These are phyloP conservation scores for Thermothelomyces thermophilus DNA, from an alignment of 2,329 filamentous ascomycete genomes.

Conservation along the genomic window DNA sequence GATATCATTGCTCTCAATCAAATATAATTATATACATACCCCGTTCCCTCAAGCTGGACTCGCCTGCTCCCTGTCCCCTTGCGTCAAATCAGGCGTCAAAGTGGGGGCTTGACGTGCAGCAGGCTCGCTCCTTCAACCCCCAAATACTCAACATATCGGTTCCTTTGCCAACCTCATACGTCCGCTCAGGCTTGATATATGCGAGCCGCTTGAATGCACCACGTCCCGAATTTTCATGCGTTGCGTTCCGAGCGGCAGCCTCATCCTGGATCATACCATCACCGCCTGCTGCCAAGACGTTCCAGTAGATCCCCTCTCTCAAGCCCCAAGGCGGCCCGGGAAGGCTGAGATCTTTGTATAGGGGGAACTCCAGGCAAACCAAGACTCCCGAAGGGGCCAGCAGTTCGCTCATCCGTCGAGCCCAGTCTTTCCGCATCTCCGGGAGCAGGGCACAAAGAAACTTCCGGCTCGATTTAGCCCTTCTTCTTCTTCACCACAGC, in stretches of 20 bases:
- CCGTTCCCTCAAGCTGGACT: too few relatives aligned
- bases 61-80: too few relatives aligned
- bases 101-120: too few relatives aligned
- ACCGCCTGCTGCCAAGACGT: slow-evolving; percentile 28
- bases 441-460: slow-evolving; percentile 30
- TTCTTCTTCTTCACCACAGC: too few relatives aligned
- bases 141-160: slow-evolving; percentile 15
- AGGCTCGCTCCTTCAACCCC: not conserved
- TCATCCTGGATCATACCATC: slow-evolving; percentile 21
- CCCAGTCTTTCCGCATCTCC: slow-evolving; percentile 25
- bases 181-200: slow-evolving; percentile 7
- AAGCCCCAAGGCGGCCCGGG: slow-evolving; percentile 36
- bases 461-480: slow-evolving; percentile 14
- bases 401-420: slow-evolving; percentile 27
- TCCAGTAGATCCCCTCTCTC: slow-evolving; percentile 30
- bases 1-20: too few relatives aligned
- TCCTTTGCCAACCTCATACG: slow-evolving; percentile 9
- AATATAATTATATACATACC: too few relatives aligned
- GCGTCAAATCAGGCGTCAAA: too few relatives aligned
- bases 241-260: not conserved
- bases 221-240: not conserved
- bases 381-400: slow-evolving; percentile 28
- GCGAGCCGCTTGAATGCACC: not conserved
- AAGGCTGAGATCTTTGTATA: slow-evolving; percentile 30
- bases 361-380: slow-evolving; percentile 36